Conservation (phyloP, 495 filamentous ascomycete species). For the Penicillium subrubescens region DNA sequence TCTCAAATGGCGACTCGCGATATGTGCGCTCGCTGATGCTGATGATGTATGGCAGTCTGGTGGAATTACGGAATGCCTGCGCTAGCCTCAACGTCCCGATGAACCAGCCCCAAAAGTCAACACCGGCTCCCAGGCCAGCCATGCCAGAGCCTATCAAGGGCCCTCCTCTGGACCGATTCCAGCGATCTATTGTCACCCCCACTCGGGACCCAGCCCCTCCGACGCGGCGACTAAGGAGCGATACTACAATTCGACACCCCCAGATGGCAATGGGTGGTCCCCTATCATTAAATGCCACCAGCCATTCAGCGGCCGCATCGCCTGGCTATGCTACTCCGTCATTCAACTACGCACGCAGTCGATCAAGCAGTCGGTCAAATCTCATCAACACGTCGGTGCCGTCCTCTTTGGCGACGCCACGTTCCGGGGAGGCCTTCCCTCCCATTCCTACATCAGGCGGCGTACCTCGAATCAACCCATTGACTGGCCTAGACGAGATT, state of each 20-base stretch:
- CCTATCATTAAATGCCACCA: conserved; percentile 28
- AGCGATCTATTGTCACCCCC: conserved; percentile 60
- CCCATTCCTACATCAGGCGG: conserved; percentile 49
- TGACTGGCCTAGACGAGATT: conserved; percentile 61
- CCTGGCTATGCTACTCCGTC: conserved; percentile 39
- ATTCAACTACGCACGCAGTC: conserved; percentile 45
- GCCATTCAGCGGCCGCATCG: conserved; percentile 36
- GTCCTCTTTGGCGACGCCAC: conserved; percentile 62
- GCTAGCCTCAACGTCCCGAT: conserved; percentile 41
- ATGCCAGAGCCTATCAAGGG: conserved; percentile 31
- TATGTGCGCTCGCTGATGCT: conserved; percentile 82
- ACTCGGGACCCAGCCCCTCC: conserved; percentile 57
- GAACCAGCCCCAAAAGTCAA: conserved; percentile 20
- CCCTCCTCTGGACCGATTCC: conserved; percentile 32
- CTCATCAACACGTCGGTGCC: conserved; percentile 50
- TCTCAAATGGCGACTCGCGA: conserved; percentile 72
- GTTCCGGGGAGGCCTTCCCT: conserved; percentile 77
- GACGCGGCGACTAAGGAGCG: conserved; percentile 59
- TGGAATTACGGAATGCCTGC: conserved; percentile 68
- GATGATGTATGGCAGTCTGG: conserved; percentile 76
- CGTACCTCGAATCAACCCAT: conserved; percentile 49
- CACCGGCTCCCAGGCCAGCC: conserved; percentile 28
- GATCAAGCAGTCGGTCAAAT: conserved; percentile 55
- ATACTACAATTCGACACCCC: conserved; percentile 63
- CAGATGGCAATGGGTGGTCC: conserved; percentile 32